These are phyloP conservation scores for Thraustochytrium striatum DNA, from an alignment of 352 stramenopile species.

Conservation along the genomic window DNA sequence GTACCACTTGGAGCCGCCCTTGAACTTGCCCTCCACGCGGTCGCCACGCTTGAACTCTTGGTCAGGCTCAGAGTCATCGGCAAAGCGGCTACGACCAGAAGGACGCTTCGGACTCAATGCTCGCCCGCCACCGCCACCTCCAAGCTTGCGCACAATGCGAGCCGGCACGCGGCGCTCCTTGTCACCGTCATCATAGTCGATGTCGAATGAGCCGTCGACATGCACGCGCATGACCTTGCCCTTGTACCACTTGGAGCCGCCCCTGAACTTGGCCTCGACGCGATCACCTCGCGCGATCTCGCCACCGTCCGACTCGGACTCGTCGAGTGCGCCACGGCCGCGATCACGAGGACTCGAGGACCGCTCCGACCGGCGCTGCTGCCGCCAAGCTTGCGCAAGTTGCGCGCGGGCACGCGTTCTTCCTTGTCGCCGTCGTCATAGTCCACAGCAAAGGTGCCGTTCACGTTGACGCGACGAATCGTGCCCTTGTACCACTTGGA, in stretches of 20 bases:
- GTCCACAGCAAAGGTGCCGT: constrained; percentile 67
- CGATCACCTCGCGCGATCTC: constrained; percentile 55
- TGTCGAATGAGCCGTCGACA: constrained; percentile 68
- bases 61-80: background rate
- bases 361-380: constrained; percentile 44
- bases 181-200: constrained; percentile 72
- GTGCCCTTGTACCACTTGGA: constrained; percentile 69
- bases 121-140: no score
- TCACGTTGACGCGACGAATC: constrained; percentile 62
- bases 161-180: constrained; percentile 59
- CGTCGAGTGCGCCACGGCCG: background rate
- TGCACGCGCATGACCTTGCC: constrained; percentile 65
- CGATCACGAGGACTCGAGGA: background rate
- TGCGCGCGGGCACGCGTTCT: constrained; percentile 52
- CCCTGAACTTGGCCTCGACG: constrained; percentile 66
- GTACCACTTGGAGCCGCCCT: constrained; percentile 51
- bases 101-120: no score
- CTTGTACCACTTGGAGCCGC: constrained; percentile 67
- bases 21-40: constrained; percentile 53
- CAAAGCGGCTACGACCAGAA: background rate
- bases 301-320: background rate
- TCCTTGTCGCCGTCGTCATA: constrained; percentile 72
- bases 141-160: constrained; percentile 56
- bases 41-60: constrained; percentile 43
- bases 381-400: constrained; percentile 36